These are phyloP conservation scores for Xylaria bambusicola DNA, from an alignment of 495 filamentous ascomycete species.

Conservation along the genomic window DNA sequence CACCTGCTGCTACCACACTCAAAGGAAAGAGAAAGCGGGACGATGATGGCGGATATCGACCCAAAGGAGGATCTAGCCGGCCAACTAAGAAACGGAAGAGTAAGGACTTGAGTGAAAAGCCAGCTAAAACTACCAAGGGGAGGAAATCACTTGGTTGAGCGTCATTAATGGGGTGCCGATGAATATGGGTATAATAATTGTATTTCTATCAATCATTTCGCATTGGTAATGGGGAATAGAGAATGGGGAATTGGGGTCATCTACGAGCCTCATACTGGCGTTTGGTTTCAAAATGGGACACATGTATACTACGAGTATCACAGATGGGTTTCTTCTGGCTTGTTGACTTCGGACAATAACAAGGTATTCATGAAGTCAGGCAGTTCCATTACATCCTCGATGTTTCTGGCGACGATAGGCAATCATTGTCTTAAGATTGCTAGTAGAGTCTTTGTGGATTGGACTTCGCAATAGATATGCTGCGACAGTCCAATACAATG, in stretches of 20 bases:
- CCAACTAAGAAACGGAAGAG: constrained; percentile 62
- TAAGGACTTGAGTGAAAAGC: constrained; percentile 31
- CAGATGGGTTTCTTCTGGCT: not conserved
- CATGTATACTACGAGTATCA: constrained; percentile 9
- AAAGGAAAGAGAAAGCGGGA: constrained; percentile 57
- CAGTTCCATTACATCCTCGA: no score
- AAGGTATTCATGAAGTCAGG: not conserved
- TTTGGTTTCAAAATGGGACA: constrained; percentile 2
- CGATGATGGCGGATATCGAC: constrained; percentile 70
- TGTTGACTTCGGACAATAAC: not conserved
- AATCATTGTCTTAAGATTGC: not conserved
- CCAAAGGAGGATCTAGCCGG: constrained; percentile 63
- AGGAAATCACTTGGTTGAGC: constrained; percentile 26
- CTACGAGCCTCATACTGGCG: constrained; percentile 5
- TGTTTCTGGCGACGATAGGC: no score
- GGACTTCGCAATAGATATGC: no score
- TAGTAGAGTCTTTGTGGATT: no score
- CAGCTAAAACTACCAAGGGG: constrained; percentile 21
- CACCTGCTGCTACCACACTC: constrained; percentile 18
- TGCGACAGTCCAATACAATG: no score
- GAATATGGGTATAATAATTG: not conserved
- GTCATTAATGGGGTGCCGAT: not conserved
- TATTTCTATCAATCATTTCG: constrained; percentile 13
- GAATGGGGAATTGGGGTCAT: not conserved
- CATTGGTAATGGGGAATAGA: constrained; percentile 1